Conservation (phyloP, 1,284 basidiomycete species). For the Ustilago loliicola region DNA sequence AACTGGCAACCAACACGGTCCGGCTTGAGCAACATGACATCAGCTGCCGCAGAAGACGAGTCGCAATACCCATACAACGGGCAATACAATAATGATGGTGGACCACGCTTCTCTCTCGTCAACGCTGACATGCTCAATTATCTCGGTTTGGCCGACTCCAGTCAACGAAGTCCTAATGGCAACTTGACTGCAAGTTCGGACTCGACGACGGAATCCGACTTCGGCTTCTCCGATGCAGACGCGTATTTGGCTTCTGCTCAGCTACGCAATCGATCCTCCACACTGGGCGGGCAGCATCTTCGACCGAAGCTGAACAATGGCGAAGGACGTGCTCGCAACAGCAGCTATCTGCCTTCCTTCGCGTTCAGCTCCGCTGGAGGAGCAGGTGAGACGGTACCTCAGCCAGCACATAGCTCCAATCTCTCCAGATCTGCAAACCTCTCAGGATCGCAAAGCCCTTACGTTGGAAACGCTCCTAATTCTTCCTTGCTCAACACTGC, state of each 20-base stretch:
- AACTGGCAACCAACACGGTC: slow-evolving; percentile 52
- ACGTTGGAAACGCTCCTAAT: slow-evolving; percentile 25
- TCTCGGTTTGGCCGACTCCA: slow-evolving; percentile 50
- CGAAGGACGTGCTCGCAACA: slow-evolving; percentile 49
- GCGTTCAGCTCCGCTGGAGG: slow-evolving; percentile 17
- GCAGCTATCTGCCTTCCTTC: slow-evolving; percentile 48
- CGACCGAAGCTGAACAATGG: slow-evolving; percentile 34
- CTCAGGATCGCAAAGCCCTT: slow-evolving; percentile 39
- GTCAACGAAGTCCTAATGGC: background rate
- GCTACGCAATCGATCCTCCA: slow-evolving; percentile 42
- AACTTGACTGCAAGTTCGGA: background rate
- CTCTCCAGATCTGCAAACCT: slow-evolving; percentile 19
- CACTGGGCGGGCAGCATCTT: slow-evolving; percentile 34
- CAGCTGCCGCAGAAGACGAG: slow-evolving; percentile 28
- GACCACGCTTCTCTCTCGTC: slow-evolving; percentile 38
- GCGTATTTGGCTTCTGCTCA: slow-evolving; percentile 26
- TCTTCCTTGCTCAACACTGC: slow-evolving; percentile 45
- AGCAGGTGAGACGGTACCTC: slow-evolving; percentile 13
- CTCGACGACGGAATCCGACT: slow-evolving; percentile 8
- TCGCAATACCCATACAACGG: slow-evolving; percentile 1
- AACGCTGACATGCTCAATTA: slow-evolving; percentile 59
- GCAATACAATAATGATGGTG: slow-evolving; percentile 7
- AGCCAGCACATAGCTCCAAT: slow-evolving; percentile 11
- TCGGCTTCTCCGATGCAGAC: slow-evolving; percentile 19
- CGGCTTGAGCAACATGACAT: slow-evolving; percentile 49